Evolutionary conservation across 192 early-diverging fungal genomes (phyloP).

Genomic region (Coemansia sp.): DNA sequence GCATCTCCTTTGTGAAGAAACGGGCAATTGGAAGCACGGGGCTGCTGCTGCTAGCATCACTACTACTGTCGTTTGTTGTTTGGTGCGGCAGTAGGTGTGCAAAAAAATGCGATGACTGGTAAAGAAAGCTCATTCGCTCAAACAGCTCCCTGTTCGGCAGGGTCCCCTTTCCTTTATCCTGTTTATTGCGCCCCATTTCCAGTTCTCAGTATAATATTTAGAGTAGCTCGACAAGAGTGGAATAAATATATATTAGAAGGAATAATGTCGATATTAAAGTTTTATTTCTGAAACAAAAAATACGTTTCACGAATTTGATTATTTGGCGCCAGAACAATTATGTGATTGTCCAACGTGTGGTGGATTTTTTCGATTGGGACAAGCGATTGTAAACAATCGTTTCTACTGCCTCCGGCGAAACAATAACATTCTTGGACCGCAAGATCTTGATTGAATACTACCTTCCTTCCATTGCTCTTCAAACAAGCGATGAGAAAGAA

Average conservation of each 20-base stretch:
- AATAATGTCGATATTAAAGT: neutral
- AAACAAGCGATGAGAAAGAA: neutral
- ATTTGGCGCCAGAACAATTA: neutral
- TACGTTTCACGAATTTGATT: no score
- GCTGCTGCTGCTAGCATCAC: no score
- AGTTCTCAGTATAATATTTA: neutral
- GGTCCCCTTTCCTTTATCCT: constrained; percentile 8
- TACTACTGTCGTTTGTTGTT: neutral
- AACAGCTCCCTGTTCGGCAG: constrained; percentile 47
- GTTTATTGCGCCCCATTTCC: constrained; percentile 8
- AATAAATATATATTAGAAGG: neutral
- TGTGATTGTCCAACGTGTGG: neutral
- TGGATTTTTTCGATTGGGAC: neutral
- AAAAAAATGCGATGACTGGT: constrained; percentile 42
- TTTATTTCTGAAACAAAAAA: neutral
- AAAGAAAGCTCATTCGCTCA: constrained; percentile 51
- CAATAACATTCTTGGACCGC: neutral
- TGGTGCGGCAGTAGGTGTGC: constrained; percentile 7
- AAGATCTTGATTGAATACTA: neutral
- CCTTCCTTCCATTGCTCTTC: neutral
- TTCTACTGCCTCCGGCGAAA: neutral
- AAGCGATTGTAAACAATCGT: neutral
- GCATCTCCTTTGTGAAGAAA: constrained; percentile 48
- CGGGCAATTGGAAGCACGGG: constrained; percentile 32
- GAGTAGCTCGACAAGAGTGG: neutral